Conservation (phyloP, 495 filamentous ascomycete genomes). For the Neurospora hispaniola region DNA sequence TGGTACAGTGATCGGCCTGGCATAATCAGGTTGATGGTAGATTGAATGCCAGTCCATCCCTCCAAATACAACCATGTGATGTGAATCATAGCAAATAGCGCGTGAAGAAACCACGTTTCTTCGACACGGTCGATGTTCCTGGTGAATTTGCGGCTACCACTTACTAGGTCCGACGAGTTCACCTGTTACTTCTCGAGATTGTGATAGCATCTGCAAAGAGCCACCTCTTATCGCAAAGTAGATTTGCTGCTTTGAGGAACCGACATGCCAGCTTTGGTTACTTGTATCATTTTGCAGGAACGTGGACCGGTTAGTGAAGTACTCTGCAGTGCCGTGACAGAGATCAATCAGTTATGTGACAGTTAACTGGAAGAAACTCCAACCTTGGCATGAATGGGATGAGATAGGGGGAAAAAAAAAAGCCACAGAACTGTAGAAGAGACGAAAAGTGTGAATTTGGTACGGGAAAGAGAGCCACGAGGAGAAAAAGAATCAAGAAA, state of each 20-base stretch:
- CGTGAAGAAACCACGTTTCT: neutral
- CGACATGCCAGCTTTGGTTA: neutral
- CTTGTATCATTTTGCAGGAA: neutral
- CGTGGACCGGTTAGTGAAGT: neutral
- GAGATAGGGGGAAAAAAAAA: neutral
- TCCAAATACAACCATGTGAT: neutral
- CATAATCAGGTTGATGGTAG: neutral
- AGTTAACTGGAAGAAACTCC: neutral
- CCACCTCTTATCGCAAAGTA: neutral
- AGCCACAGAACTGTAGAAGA: neutral
- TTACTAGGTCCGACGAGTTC: neutral
- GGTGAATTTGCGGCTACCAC: neutral
- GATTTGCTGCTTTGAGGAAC: neutral
- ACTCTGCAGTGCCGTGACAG: neutral
- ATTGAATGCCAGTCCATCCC: neutral
- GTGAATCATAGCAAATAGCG: neutral
- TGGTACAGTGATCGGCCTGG: neutral
- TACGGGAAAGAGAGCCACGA: neutral
- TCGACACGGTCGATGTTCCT: neutral
- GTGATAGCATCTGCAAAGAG: neutral
- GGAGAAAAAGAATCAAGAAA: neutral
- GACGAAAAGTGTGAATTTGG: neutral
- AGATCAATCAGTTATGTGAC: neutral
- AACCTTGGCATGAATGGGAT: neutral
- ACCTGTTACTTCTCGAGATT: neutral